Evolutionary conservation across 2,329 filamentous ascomycete genomes (phyloP), one percentile per base, ranked within the genome.

Genomic region (Tolypocladium album): DNA sequence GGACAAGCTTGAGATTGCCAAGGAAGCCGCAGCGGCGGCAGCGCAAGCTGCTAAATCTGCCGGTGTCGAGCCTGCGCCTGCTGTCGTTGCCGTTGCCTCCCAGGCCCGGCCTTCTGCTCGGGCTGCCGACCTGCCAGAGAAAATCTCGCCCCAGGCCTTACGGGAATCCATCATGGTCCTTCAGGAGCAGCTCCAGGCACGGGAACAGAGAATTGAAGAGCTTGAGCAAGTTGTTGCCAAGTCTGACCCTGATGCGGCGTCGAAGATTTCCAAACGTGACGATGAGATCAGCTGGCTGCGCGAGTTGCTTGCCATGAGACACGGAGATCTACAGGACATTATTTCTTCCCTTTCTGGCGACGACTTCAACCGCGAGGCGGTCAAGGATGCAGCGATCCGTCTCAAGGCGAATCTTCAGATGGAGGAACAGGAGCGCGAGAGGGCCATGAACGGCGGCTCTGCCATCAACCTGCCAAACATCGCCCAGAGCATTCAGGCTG

Each of bases 131-230:
- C 75, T 86, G 4, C 89, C 90, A 0, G 91, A 94, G 72, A 96
- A 89, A 79, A 90, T 97, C 61, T 97, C 93, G 2, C 90, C 92
- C 0, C 93, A 97, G 74, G 94, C 94, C 8, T 83, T 99, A 39
- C 88, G 94, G 38, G 94, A 99, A 74, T 96, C 92, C 0, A 97
- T 99, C 70, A 87, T 96, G 75, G 94, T 97, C 22, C 80, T 99
- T 34, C 94, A 99, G 75, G 93, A 97, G 73, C 94, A 99, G 73
- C 82, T 99, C 8, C 94, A 97, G 72, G 91, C 94, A 67, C 92
- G 94, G 58, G 94, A 99, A 76, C 83, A 88, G 62, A 87, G 86
- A 45, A 96, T 97, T 65, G 94, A 99, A 71, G 85, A 88, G 63
- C 86, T 97, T 15, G 90, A 96, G 74, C 82, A 87, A 58, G 81